These are phyloP conservation scores for Ascodesmis nigricans DNA, from an alignment of 495 filamentous ascomycete genomes.

Conservation along the genomic window DNA sequence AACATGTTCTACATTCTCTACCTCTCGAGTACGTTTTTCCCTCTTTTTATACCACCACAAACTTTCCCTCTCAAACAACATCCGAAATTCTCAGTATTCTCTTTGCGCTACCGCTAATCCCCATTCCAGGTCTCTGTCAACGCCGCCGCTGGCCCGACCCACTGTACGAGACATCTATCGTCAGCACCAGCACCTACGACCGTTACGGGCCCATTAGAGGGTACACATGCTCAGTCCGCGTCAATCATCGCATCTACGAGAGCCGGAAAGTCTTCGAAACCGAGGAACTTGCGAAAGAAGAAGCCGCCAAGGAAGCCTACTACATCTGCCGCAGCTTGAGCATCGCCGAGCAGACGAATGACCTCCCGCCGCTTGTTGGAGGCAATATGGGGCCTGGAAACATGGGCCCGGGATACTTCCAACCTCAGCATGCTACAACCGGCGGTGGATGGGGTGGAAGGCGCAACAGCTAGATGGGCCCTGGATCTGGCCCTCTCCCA, in stretches of 20 bases:
- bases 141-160: constrained; percentile 92
- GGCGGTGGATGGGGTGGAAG: too few relatives aligned
- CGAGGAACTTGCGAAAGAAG: constrained; percentile 68
- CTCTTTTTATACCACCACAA: background rate
- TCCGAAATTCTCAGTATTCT: background rate
- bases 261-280: constrained; percentile 67
- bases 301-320: constrained; percentile 89
- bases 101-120: background rate
- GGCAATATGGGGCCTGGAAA: too few relatives aligned
- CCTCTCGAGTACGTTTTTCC: constrained; percentile 18
- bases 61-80: background rate
- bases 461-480: too few relatives aligned
- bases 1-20: constrained; percentile 21
- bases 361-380: too few relatives aligned
- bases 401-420: too few relatives aligned
- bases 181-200: background rate
- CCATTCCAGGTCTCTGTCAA: constrained; percentile 61
- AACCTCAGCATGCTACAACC: too few relatives aligned
- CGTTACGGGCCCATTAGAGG: constrained; percentile 42
- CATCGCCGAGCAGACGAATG: too few relatives aligned
- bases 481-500: too few relatives aligned
- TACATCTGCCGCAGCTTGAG: constrained; percentile 98
- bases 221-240: constrained; percentile 74
- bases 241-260: constrained; percentile 93
- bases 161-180: constrained; percentile 64